phyloP scores from a whole-genome alignment of 1,284 basidiomycete genomes.

The Erythrobasidium hasegawianum region DNA sequence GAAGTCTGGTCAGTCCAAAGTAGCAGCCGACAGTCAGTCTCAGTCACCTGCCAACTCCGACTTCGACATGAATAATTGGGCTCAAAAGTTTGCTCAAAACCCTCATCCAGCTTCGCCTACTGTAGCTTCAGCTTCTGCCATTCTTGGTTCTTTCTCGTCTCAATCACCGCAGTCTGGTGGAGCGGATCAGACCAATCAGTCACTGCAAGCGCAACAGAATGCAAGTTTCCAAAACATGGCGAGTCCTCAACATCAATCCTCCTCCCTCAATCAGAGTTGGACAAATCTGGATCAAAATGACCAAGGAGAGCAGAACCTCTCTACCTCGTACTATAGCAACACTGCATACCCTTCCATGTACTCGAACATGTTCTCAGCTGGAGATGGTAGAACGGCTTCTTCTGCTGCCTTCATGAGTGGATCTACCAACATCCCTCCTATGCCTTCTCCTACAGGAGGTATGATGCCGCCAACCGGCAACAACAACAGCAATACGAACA shows the following conservation, averaged over 20 bases:
- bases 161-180: conserved; percentile 7
- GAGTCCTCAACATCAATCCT: neutral
- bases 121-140: conserved; percentile 8
- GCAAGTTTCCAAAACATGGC: neutral
- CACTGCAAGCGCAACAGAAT: neutral
- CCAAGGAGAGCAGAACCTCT: conserved; percentile 9
- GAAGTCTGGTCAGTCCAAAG: too few relatives aligned
- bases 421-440: conserved; percentile 30
- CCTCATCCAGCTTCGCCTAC: neutral
- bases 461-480: too few relatives aligned
- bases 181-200: conserved; percentile 25
- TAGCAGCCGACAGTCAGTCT: too few relatives aligned
- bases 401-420: conserved; percentile 26
- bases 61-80: neutral
- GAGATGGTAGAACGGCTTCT: conserved; percentile 9
- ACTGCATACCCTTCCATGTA: conserved; percentile 22
- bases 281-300: neutral
- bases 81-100: neutral
- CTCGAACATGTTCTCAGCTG: conserved; percentile 26
- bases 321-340: conserved; percentile 18
- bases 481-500: conserved; percentile 1
- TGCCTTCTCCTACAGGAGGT: conserved; percentile 16
- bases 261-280: neutral
- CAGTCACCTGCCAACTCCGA: too few relatives aligned
- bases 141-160: conserved; percentile 15